Conservation (phyloP, 2,329 filamentous ascomycete species). For the Fusarium tupiense region DNA sequence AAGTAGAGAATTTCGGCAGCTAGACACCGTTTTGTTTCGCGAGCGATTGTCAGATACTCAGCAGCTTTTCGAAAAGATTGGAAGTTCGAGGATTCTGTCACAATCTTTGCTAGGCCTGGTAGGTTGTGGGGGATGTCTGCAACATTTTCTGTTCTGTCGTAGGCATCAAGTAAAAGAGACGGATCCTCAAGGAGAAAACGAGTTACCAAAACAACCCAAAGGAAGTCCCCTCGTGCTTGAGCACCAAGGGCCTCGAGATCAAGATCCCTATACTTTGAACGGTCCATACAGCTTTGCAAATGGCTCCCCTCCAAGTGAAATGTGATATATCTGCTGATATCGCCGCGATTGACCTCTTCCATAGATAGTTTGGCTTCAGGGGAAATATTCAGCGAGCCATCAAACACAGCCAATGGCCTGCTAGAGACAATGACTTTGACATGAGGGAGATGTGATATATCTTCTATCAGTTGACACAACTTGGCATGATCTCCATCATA, state of each 20-base stretch:
- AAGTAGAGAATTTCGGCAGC: background rate
- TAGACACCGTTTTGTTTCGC: background rate
- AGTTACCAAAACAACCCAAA: slow-evolving; percentile 34
- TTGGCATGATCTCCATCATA: slow-evolving; percentile 17
- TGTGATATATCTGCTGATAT: slow-evolving; percentile 18
- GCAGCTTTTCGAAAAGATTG: slow-evolving; percentile 7
- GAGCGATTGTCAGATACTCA: background rate
- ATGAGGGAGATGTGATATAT: background rate
- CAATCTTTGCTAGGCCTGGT: slow-evolving; percentile 7
- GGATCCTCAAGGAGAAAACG: background rate
- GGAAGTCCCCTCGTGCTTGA: slow-evolving; percentile 29
- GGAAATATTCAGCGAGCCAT: background rate
- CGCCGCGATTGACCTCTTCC: slow-evolving; percentile 18
- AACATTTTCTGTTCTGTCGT: background rate
- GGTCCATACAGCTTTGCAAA: background rate
- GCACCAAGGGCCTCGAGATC: background rate
- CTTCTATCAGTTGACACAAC: background rate
- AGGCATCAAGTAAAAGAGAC: background rate
- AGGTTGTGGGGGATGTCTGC: slow-evolving; percentile 14
- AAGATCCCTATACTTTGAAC: background rate
- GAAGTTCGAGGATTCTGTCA: background rate
- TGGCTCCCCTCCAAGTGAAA: background rate
- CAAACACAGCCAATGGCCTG: slow-evolving; percentile 17
- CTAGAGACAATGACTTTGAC: slow-evolving; percentile 33
- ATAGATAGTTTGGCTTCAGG: slow-evolving; percentile 12